These are phyloP conservation scores for Lantana camara DNA, from an alignment of 257 asterid species.

Conservation along the genomic window DNA sequence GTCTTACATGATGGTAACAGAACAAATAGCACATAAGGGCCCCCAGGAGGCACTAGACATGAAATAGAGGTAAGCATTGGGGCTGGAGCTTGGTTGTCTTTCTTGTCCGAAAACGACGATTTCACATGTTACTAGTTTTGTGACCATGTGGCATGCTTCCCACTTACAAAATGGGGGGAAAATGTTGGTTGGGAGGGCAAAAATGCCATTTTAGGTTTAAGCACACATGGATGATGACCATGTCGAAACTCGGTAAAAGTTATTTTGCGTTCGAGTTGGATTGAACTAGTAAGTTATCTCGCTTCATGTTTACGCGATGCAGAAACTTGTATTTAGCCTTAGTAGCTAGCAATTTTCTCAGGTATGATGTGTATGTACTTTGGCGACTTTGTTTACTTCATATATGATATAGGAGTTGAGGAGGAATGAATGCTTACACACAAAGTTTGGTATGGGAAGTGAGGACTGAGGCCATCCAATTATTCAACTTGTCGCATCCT, in stretches of 20 bases:
- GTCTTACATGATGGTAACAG: not conserved
- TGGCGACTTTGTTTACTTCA: no score
- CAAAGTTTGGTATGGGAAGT: no score
- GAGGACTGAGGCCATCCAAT: no score
- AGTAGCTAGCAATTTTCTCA: no score
- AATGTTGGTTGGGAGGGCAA: conserved; percentile 4
- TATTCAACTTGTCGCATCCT: no score
- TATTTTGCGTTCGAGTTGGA: no score
- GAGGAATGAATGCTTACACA: no score
- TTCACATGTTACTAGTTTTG: conserved; percentile 21
- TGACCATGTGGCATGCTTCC: conserved; percentile 35
- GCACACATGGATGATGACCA: not conserved
- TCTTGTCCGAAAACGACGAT: conserved; percentile 24
- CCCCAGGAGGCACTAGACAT: conserved; percentile 1
- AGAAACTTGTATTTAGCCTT: no score
- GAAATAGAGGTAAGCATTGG: not conserved
- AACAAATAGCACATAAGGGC: conserved; percentile 5
- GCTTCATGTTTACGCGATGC: no score
- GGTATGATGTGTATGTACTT: no score
- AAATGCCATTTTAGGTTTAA: not conserved
- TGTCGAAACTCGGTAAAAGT: not conserved
- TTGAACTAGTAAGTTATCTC: no score
- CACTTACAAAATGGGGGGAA: not conserved
- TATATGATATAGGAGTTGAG: no score
- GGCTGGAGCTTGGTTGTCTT: conserved; percentile 25